Evolutionary conservation across 495 filamentous ascomycete genomes (phyloP).

Genomic region (Neurospora terricola): DNA sequence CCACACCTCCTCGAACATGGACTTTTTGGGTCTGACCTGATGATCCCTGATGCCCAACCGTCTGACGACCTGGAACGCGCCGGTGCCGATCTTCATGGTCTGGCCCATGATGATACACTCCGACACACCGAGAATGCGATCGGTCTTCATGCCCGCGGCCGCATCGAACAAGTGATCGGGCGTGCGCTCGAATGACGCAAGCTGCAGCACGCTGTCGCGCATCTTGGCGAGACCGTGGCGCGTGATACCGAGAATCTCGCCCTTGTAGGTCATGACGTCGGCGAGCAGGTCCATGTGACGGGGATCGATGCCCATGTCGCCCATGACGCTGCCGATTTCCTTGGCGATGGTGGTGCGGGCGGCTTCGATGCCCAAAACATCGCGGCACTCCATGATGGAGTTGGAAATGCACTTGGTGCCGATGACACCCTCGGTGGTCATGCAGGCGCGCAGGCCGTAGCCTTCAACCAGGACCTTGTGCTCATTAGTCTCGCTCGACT

Average conservation of each 20-base stretch:
- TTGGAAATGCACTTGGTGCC: slow-evolving; percentile 66
- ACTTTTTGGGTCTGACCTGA: slow-evolving; percentile 52
- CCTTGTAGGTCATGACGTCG: slow-evolving; percentile 99
- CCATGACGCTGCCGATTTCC: slow-evolving; percentile 78
- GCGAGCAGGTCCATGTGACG: slow-evolving; percentile 97
- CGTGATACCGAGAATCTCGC: slow-evolving; percentile 94
- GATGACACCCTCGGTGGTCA: slow-evolving; percentile 83
- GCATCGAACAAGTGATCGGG: slow-evolving; percentile 96
- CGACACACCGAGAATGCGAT: slow-evolving; percentile 82
- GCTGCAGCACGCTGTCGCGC: slow-evolving; percentile 87
- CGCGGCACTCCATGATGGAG: slow-evolving; percentile 78
- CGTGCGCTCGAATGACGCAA: slow-evolving; percentile 97
- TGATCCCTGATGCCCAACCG: slow-evolving; percentile 56
- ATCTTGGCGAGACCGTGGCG: slow-evolving; percentile 95
- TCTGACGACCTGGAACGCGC: slow-evolving; percentile 79
- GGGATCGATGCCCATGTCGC: slow-evolving; percentile 90
- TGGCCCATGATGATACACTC: slow-evolving; percentile 99
- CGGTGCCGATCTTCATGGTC: slow-evolving; percentile 81
- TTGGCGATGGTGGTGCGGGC: slow-evolving; percentile 72
- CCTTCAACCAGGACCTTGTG: slow-evolving; percentile 84
- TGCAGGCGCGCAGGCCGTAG: slow-evolving; percentile 79
- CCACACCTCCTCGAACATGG: slow-evolving; percentile 73
- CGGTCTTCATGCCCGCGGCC: slow-evolving; percentile 77
- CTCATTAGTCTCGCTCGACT: slow-evolving; percentile 44
- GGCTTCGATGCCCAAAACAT: slow-evolving; percentile 97